phyloP scores from a whole-genome alignment of 768 basidiomycete genomes.

The Auricularia heimuer region DNA sequence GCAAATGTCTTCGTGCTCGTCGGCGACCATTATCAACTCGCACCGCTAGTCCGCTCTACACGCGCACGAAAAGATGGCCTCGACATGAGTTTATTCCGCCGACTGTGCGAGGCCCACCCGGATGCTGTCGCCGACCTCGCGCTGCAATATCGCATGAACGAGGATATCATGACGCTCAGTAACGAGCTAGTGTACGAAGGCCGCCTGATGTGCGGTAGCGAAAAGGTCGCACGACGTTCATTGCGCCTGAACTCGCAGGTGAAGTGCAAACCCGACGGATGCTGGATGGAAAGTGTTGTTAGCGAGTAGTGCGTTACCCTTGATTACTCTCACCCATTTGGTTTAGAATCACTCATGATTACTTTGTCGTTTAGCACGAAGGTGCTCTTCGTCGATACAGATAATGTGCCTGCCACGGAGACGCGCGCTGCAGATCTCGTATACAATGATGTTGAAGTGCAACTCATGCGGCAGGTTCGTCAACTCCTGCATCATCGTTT shows the following conservation, averaged over 20 bases:
- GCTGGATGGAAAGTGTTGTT: conserved; percentile 65
- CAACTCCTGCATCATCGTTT: neutral
- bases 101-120: conserved; percentile 80
- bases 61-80: conserved; percentile 77
- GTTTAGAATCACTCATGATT: no score
- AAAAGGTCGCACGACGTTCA: conserved; percentile 49
- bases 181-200: conserved; percentile 80
- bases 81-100: conserved; percentile 82
- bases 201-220: conserved; percentile 69
- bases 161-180: conserved; percentile 86
- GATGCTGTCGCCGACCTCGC: conserved; percentile 75
- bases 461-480: conserved; percentile 28
- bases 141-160: conserved; percentile 94
- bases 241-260: conserved; percentile 40
- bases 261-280: conserved; percentile 28
- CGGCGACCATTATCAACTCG: conserved; percentile 95
- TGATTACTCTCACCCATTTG: neutral
- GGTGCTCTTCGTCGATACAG: conserved; percentile 93
- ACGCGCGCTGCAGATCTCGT: conserved; percentile 80
- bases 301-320: conserved; percentile 44
- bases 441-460: conserved; percentile 78
- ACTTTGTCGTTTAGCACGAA: conserved; percentile 45
- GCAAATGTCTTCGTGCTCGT: conserved; percentile 90
- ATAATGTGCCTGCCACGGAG: conserved; percentile 66
- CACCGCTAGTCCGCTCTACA: conserved; percentile 79